Evolutionary conservation across 2,329 filamentous ascomycete species (phyloP), one percentile per base, ranked within the genome.

Genomic region (Diaporthe vexans): DNA sequence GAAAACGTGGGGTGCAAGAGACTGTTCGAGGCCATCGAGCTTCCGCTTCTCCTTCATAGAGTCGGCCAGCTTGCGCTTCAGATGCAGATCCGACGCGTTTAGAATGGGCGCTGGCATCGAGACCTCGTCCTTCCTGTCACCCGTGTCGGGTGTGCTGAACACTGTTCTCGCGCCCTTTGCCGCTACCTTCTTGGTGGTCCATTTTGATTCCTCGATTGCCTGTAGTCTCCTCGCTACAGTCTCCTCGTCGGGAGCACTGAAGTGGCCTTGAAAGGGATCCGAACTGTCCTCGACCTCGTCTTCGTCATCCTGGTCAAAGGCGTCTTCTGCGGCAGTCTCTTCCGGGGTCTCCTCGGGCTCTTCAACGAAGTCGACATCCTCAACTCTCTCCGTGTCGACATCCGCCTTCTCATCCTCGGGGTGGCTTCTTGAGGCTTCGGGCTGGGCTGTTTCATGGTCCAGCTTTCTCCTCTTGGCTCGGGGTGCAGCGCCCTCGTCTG

Each of bases 251-350:
- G 92, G 91, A 56, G 87, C 87, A 46, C 91, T 90, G 81, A 97
- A 97, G 83, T 98, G 96, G 10, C 86, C 84, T 76, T 97, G 93
- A 79, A 97, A 98, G 0, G 94, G 93, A 81, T 97, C 94, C 8
- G 82, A 81, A 1, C 83, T 77, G 74, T 83, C 83, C 7, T 78
- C 84, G 15, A 29, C 84, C 37, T 85, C 81, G 76, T 91, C 86
- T 63, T 88, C 86, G 19, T 89, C 86, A 9, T 63, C 74, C 24
- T 72, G 88, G 65, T 87, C 86, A 26, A 78, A 78, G 26, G 77
- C 40, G 48, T 78, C 79, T 24, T 80, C 79, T 3, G 76, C 73
- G 9, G 65, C 68, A 21, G 72, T 73, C 59, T 88, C 88, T 13
- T 85, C 82, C 0, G 81, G 82, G 8, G 82, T 81, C 17, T 84